Base-by-base conservation (phyloP, 2,329 filamentous ascomycete species). In the Aaosphaeria arxii region DNA sequence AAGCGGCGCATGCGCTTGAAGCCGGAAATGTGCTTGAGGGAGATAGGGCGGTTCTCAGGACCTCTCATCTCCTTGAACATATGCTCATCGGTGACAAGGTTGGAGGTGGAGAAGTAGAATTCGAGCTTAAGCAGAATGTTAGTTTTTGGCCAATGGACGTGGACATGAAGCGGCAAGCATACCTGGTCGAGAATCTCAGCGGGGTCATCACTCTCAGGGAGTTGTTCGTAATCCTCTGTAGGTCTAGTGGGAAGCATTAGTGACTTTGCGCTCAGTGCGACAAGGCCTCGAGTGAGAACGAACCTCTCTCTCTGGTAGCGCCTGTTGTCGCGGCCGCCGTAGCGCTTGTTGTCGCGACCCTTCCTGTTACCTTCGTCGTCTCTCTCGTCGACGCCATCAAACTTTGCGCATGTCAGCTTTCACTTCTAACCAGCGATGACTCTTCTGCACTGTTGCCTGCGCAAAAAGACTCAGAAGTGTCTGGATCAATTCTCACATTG, bases 1-100 rank as follows among this genome's bases (percentile, higher is more conserved):
- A 97, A 99, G 62, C 86, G 88, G 58, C 85, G 87, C 95, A 99
- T 99, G 70, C 95, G 91, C 76, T 91, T 92, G 81, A 99, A 99
- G 44, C 77, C 85, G 78, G 86, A 84, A 57, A 99, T 84, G 52
- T 85, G 81, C 63, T 85, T 85, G 58, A 99, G 78, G 24, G 85
- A 77, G 35, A 99, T 85, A 40, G 91, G 81, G 70, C 88, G 87
- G 78, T 96, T 96, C 63, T 87, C 80, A 55, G 82, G 77, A 48
- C 92, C 92, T 36, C 85, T 87, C 47, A 89, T 88, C 63, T 85
- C 79, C 54, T 84, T 79, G 77, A 91, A 88, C 59, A 99, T 81
- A 76, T 89, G 95, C 70, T 90, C 88, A 74, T 99, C 95, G 63
- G 84, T 85, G 44, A 87, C 86, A 35, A 99, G 83, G 74, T 96